Evolutionary conservation across 2,329 filamentous ascomycete genomes (phyloP).

Genomic region (Curvularia sp.): DNA sequence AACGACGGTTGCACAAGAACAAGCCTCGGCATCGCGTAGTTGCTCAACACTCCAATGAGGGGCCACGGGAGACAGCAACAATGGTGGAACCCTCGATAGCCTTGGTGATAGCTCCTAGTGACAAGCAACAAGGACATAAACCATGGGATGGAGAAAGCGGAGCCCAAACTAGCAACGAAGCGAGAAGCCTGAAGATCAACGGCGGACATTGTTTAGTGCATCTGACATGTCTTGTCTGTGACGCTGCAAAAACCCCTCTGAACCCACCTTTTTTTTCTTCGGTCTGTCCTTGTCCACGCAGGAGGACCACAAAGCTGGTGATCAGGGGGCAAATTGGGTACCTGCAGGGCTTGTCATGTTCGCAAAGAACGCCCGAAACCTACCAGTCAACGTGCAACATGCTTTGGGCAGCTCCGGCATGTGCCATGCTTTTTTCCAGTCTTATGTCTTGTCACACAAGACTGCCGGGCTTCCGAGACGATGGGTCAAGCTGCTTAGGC

Average conservation of each 20-base stretch:
- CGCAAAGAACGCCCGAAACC: not conserved
- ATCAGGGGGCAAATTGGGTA: not conserved
- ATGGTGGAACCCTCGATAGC: not conserved
- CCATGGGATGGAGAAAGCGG: constrained; percentile 11
- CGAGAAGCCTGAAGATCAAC: constrained; percentile 10
- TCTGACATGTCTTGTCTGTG: not conserved
- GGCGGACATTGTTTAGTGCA: constrained; percentile 16
- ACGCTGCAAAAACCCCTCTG: not conserved
- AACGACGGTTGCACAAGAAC: not conserved
- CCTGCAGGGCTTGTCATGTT: constrained; percentile 3
- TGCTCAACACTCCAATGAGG: not conserved
- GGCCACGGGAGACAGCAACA: not conserved
- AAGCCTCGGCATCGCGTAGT: constrained; percentile 1
- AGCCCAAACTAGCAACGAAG: constrained; percentile 12
- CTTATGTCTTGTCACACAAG: not conserved
- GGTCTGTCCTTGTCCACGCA: not conserved
- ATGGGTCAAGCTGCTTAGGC: not conserved
- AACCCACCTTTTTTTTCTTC: not conserved
- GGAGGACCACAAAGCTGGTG: not conserved
- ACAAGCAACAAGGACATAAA: not conserved
- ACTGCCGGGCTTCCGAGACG: not conserved
- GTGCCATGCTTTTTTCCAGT: not conserved
- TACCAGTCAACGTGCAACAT: not conserved
- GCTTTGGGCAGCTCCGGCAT: not conserved
- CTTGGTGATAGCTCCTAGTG: not conserved